phyloP scores from a whole-genome alignment of 106 monocot genomes.

The Triglochin maritima region DNA sequence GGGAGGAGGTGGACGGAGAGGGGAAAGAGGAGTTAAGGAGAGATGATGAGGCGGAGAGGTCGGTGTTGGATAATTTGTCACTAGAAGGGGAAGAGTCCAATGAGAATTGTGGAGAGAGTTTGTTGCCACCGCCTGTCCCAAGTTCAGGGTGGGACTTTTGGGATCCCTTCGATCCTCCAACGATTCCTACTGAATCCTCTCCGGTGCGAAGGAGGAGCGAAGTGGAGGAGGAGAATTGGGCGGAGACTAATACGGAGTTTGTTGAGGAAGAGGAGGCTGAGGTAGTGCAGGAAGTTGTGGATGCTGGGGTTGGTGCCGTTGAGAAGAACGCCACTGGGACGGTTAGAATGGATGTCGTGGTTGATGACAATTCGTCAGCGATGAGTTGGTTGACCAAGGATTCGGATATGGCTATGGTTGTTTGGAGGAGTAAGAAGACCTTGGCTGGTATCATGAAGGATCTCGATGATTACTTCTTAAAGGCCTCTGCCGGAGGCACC shows the following conservation, averaged over 20 bases:
- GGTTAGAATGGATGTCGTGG: conserved; percentile 5
- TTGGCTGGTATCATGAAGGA: conserved; percentile 60
- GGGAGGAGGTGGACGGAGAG: conserved; percentile 9
- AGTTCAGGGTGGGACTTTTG: conserved; percentile 37
- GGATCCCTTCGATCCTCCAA: conserved; percentile 38
- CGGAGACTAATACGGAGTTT: conserved; percentile 32
- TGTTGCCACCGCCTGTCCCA: conserved; percentile 18
- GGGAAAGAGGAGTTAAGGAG: conserved; percentile 1
- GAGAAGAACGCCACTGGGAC: conserved; percentile 1
- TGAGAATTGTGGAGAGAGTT: conserved; percentile 8
- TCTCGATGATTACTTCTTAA: conserved; percentile 88
- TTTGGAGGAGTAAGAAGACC: conserved; percentile 60
- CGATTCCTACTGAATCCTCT: conserved; percentile 23
- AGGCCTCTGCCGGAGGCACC: conserved; percentile 69
- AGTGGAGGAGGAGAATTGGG: conserved; percentile 14
- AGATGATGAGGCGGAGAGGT: not conserved
- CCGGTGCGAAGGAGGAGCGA: conserved; percentile 13
- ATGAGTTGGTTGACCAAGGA: conserved; percentile 54
- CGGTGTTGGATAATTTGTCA: not conserved
- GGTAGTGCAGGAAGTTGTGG: conserved; percentile 4
- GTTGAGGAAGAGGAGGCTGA: conserved; percentile 28
- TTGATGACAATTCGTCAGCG: conserved; percentile 46
- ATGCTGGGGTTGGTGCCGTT: conserved; percentile 8
- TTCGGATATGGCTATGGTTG: conserved; percentile 32
- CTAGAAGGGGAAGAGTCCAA: not conserved